Conservation (phyloP, 2,329 filamentous ascomycete species). For the Septoria linicola region DNA sequence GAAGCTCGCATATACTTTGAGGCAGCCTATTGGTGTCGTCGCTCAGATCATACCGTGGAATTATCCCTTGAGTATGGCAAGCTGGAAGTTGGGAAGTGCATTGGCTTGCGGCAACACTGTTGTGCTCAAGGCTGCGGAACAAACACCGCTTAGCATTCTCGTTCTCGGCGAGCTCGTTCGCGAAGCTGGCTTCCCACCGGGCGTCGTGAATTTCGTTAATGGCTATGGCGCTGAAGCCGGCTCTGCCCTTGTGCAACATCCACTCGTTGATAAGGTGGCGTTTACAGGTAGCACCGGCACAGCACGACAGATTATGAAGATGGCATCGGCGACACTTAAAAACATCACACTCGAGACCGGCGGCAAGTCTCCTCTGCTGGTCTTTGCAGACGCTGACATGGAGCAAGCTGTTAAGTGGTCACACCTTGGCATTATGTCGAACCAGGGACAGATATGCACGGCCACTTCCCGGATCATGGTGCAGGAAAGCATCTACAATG, state of each 20-base stretch:
- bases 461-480: slow-evolving; percentile 59
- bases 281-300: slow-evolving; percentile 76
- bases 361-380: slow-evolving; percentile 58
- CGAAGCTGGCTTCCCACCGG: slow-evolving; percentile 73
- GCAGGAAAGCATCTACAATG: slow-evolving; percentile 58
- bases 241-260: slow-evolving; percentile 65
- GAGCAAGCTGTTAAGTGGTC: slow-evolving; percentile 67
- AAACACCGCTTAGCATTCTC: slow-evolving; percentile 51
- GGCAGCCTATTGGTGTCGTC: slow-evolving; percentile 29
- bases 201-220: slow-evolving; percentile 74
- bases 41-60: slow-evolving; percentile 75
- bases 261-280: slow-evolving; percentile 71
- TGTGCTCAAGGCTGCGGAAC: slow-evolving; percentile 57
- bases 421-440: slow-evolving; percentile 59
- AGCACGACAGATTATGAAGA: slow-evolving; percentile 73
- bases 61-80: slow-evolving; percentile 71
- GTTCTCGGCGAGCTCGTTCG: slow-evolving; percentile 63
- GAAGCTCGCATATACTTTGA: slow-evolving; percentile 53
- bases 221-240: slow-evolving; percentile 69
- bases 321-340: slow-evolving; percentile 64
- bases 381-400: slow-evolving; percentile 59
- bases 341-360: slow-evolving; percentile 63
- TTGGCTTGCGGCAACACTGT: slow-evolving; percentile 57
- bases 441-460: slow-evolving; percentile 61
- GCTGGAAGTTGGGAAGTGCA: slow-evolving; percentile 72